These are phyloP conservation scores for Pseudogymnoascus sp. DNA, from an alignment of 2,329 filamentous ascomycete species.

Conservation along the genomic window DNA sequence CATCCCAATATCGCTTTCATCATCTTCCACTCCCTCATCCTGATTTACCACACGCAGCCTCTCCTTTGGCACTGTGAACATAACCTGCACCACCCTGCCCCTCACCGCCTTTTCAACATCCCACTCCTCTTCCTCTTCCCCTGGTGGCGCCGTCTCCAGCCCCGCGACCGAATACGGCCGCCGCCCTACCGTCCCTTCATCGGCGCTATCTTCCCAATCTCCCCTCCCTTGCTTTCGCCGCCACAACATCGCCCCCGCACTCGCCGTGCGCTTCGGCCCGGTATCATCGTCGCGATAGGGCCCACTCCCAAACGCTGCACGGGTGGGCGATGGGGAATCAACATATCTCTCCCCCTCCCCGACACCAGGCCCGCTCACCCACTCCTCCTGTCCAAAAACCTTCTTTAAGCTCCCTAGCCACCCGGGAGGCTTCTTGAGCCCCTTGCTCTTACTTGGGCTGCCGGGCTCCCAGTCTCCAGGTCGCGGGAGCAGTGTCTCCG, in stretches of 20 bases:
- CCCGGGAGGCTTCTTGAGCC: slow-evolving; percentile 33
- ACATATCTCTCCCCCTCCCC: background rate
- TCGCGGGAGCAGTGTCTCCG: slow-evolving; percentile 22
- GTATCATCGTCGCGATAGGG: slow-evolving; percentile 10
- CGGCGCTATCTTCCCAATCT: slow-evolving; percentile 39
- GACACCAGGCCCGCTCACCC: background rate
- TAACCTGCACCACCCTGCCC: slow-evolving; percentile 66
- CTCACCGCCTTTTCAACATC: slow-evolving; percentile 68
- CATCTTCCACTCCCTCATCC: slow-evolving; percentile 39
- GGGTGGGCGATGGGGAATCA: slow-evolving; percentile 1
- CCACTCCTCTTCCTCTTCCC: slow-evolving; percentile 49
- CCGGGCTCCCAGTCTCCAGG: slow-evolving; percentile 26
- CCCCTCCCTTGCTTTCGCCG: slow-evolving; percentile 40
- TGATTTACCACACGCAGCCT: slow-evolving; percentile 83
- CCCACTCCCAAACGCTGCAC: slow-evolving; percentile 17
- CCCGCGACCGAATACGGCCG: background rate
- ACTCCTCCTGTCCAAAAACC: slow-evolving; percentile 19
- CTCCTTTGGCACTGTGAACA: slow-evolving; percentile 90
- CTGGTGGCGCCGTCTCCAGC: slow-evolving; percentile 23
- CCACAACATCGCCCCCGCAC: slow-evolving; percentile 40
- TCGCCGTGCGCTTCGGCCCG: slow-evolving; percentile 37
- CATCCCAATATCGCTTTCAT: slow-evolving; percentile 33
- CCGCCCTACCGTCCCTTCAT: slow-evolving; percentile 13
- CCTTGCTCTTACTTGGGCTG: slow-evolving; percentile 50
- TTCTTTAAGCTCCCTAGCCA: slow-evolving; percentile 60